Conservation (phyloP, 2,329 filamentous ascomycete genomes). For the Fusarium chuoi region DNA sequence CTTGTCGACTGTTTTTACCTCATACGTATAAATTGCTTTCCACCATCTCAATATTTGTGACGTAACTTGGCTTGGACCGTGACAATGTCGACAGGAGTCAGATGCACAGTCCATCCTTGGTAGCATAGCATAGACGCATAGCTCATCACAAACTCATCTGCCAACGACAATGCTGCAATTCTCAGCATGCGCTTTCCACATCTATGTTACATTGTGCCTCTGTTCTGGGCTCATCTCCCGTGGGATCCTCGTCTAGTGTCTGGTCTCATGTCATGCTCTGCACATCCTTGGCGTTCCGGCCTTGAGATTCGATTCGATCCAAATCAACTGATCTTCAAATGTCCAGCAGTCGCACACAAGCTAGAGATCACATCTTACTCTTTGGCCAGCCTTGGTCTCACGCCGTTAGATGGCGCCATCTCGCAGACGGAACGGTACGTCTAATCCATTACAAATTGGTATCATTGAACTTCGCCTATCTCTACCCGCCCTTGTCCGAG, state of each 20-base stretch:
- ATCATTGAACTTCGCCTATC: slow-evolving; percentile 2
- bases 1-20: slow-evolving; percentile 6
- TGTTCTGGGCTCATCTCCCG: slow-evolving; percentile 24
- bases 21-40: background rate
- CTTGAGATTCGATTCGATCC: background rate
- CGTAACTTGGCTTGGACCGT: background rate
- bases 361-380: background rate
- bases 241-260: slow-evolving; percentile 24
- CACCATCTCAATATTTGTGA: background rate
- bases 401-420: slow-evolving; percentile 26
- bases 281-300: background rate
- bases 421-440: slow-evolving; percentile 7
- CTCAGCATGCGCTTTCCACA: slow-evolving; percentile 14
- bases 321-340: slow-evolving; percentile 3
- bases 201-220: slow-evolving; percentile 20
- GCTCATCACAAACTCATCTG: slow-evolving; percentile 1
- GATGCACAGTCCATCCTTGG: slow-evolving; percentile 17
- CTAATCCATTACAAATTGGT: slow-evolving; percentile 3
- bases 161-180: slow-evolving; percentile 13
- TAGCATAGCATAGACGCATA: background rate
- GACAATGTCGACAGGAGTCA: background rate
- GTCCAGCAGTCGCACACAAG: slow-evolving; percentile 1
- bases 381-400: background rate
- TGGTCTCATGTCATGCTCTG: slow-evolving; percentile 10
- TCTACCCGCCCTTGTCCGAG: slow-evolving; percentile 38